Percentiles rank a stretch among this genome's conserved stretches.
phyloP scores from a whole-genome alignment of 2,329 filamentous ascomycete genomes.

The Trichoderma polysporum region DNA sequence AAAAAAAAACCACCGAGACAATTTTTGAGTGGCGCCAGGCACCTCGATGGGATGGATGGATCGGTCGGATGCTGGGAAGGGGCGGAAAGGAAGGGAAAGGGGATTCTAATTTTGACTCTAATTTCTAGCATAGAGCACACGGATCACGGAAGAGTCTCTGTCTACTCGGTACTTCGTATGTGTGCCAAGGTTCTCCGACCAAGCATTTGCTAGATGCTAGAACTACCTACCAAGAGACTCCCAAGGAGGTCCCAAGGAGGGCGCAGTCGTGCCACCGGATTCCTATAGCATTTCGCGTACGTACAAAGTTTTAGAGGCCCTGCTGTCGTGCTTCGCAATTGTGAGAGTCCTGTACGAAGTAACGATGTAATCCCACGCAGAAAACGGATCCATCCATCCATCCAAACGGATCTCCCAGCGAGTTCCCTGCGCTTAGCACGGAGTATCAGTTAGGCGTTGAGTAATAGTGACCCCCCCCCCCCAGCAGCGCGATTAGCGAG shows the following conservation, averaged over 20 bases:
- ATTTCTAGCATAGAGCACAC: too few relatives aligned
- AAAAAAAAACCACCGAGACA: constrained; percentile 7
- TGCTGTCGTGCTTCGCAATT: not conserved
- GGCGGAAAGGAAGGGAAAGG: not conserved
- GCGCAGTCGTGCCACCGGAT: not conserved
- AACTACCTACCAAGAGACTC: too few relatives aligned
- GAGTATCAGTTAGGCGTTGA: not conserved
- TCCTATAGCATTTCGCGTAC: not conserved
- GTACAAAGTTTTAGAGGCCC: not conserved
- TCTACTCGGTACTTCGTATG: not conserved
- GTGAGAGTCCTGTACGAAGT: not conserved
- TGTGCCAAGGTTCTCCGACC: not conserved
- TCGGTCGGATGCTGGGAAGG: too few relatives aligned
- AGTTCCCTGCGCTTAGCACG: not conserved
- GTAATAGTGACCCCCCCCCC: not conserved
- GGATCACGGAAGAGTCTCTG: too few relatives aligned
- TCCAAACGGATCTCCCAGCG: not conserved
- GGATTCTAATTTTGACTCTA: not conserved
- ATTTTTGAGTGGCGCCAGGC: not conserved
- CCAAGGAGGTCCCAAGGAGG: not conserved
- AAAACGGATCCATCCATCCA: not conserved
- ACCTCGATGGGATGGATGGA: not conserved
- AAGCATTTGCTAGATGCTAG: not conserved
- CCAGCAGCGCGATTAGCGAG: constrained; percentile 2
- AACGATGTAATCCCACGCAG: not conserved